Conservation (phyloP, 257 asterid genomes). For the Capsicum rhomboideum region DNA sequence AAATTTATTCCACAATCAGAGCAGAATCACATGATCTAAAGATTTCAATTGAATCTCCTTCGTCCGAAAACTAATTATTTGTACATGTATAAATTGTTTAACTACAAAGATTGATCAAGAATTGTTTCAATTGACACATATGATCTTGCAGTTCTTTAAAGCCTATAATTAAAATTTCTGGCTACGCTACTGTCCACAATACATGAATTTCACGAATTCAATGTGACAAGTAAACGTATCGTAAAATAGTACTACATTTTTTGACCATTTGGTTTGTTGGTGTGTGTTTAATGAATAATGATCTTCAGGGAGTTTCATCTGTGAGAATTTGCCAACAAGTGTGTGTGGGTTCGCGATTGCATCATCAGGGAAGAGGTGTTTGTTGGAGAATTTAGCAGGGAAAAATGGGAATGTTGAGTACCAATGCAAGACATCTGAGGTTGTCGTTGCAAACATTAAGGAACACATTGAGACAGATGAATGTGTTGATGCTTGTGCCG, state of each 20-base stretch:
- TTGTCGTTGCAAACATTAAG: conserved; percentile 30
- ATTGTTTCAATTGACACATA: background rate
- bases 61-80: background rate
- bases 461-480: conserved; percentile 56
- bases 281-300: no score
- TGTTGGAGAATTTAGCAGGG: conserved; percentile 40
- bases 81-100: background rate
- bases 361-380: conserved; percentile 63
- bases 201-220: background rate
- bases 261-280: background rate
- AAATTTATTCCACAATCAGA: no score
- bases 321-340: conserved; percentile 47
- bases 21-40: background rate
- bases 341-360: conserved; percentile 56
- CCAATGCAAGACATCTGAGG: conserved; percentile 66
- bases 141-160: background rate
- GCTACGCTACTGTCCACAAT: background rate
- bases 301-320: conserved; percentile 42
- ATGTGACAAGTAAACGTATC: background rate
- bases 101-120: background rate
- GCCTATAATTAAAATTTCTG: background rate
- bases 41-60: background rate
- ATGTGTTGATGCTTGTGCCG: conserved; percentile 60
- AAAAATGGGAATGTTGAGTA: conserved; percentile 17
- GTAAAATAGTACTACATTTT: background rate